phyloP scores from a whole-genome alignment of 1,284 basidiomycete species.

The Bjerkandera adusta region DNA sequence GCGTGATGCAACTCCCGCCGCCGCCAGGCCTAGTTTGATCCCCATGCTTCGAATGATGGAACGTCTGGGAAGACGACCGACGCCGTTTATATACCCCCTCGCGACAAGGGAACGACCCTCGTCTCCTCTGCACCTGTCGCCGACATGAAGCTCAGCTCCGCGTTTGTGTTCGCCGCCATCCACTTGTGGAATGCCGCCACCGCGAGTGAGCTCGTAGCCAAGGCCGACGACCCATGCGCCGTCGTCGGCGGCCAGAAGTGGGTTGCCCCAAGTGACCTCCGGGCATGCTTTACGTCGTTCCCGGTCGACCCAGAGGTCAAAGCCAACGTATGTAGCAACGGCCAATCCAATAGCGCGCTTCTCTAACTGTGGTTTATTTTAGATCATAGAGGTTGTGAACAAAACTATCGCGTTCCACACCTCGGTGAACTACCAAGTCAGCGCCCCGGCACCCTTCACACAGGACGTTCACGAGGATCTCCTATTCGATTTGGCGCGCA shows the following conservation, averaged over 20 bases:
- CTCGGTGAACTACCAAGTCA: slow-evolving; percentile 55
- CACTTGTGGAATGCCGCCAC: too few relatives aligned
- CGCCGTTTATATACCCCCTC: too few relatives aligned
- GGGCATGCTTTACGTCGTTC: slow-evolving; percentile 48
- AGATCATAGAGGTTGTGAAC: slow-evolving; percentile 57
- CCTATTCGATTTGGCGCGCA: slow-evolving; percentile 46
- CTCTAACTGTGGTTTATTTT: slow-evolving; percentile 4
- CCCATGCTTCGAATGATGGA: too few relatives aligned
- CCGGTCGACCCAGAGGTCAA: slow-evolving; percentile 42
- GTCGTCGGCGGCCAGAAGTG: slow-evolving; percentile 50
- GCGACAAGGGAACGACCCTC: too few relatives aligned
- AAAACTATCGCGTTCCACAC: slow-evolving; percentile 61
- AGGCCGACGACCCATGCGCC: slow-evolving; percentile 44
- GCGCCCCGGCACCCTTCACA: slow-evolving; percentile 52
- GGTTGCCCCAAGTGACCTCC: slow-evolving; percentile 48
- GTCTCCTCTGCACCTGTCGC: too few relatives aligned
- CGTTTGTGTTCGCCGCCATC: too few relatives aligned
- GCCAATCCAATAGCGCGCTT: slow-evolving; percentile 10
- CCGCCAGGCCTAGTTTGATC: too few relatives aligned
- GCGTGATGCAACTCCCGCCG: too few relatives aligned
- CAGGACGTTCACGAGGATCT: slow-evolving; percentile 56
- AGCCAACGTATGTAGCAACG: slow-evolving; percentile 38
- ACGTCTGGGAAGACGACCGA: too few relatives aligned
- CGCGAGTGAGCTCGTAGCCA: neutral
- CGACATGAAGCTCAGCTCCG: too few relatives aligned